A percentile compares a stretch with the other conserved stretches of the same genome.
Conservation (phyloP, 345 rosid species). For the Toxicodendron radicans region DNA sequence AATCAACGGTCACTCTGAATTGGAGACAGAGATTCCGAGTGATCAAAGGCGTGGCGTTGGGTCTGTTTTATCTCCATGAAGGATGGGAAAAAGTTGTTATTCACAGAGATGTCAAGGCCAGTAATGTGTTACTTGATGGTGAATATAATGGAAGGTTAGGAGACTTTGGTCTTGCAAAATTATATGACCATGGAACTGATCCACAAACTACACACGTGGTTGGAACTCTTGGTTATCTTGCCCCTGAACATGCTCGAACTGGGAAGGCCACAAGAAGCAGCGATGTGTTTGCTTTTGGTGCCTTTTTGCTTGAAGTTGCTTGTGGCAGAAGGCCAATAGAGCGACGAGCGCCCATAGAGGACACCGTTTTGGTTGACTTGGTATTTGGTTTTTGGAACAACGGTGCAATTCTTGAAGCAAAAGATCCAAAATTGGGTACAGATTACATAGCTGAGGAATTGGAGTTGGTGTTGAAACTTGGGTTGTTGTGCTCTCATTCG, state of each 20-base stretch:
- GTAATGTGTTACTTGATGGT: constrained; percentile 56
- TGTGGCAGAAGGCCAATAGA: constrained; percentile 55
- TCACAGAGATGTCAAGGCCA: constrained; percentile 66
- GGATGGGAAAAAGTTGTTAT: constrained; percentile 70
- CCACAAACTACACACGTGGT: constrained; percentile 58
- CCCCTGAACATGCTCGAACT: constrained; percentile 54
- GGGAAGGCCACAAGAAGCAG: constrained; percentile 56
- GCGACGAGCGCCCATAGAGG: constrained; percentile 19
- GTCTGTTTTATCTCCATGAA: constrained; percentile 55
- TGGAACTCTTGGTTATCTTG: constrained; percentile 64
- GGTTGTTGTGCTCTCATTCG: constrained; percentile 55
- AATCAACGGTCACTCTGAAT: constrained; percentile 39
- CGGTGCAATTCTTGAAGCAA: constrained; percentile 41
- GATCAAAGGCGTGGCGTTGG: constrained; percentile 59
- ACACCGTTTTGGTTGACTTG: constrained; percentile 40
- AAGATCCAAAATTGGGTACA: constrained; percentile 40
- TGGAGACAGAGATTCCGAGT: constrained; percentile 55
- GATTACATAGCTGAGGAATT: constrained; percentile 43
- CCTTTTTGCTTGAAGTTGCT: constrained; percentile 59
- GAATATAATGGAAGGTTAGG: constrained; percentile 56
- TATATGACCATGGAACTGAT: constrained; percentile 56
- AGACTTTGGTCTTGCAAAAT: constrained; percentile 66
- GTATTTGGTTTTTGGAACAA: constrained; percentile 39
- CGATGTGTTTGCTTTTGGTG: constrained; percentile 61
- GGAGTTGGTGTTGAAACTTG: constrained; percentile 54